Evolutionary conservation across 768 basidiomycete genomes (phyloP).

Genomic region (Fomitopsis pulvina): DNA sequence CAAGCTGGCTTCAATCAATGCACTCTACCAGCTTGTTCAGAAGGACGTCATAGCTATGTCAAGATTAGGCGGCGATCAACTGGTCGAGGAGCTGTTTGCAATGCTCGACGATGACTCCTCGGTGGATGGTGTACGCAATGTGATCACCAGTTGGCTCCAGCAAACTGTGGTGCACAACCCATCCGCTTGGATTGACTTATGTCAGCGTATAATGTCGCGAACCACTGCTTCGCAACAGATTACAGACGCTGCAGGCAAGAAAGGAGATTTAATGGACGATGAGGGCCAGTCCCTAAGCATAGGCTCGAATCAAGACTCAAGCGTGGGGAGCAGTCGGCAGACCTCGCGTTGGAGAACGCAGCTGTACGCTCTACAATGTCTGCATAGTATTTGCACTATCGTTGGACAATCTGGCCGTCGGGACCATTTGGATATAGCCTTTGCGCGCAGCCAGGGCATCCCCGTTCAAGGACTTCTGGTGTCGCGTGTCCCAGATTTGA

Average conservation of each 20-base stretch:
- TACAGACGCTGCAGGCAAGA: constrained; percentile 49
- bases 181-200: constrained; percentile 96
- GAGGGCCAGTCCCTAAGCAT: constrained; percentile 88
- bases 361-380: constrained; percentile 85
- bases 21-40: constrained; percentile 94
- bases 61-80: constrained; percentile 84
- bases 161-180: constrained; percentile 93
- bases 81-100: constrained; percentile 92
- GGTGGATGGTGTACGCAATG: constrained; percentile 88
- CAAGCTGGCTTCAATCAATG: constrained; percentile 93
- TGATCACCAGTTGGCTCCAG: constrained; percentile 90
- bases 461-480: constrained; percentile 62
- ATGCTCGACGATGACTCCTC: constrained; percentile 94
- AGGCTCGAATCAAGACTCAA: constrained; percentile 39
- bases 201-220: constrained; percentile 93
- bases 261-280: constrained; percentile 67
- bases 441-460: constrained; percentile 58
- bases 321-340: constrained; percentile 31
- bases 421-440: constrained; percentile 79
- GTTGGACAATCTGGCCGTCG: constrained; percentile 64
- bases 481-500: constrained; percentile 84
- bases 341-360: constrained; percentile 96
- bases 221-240: constrained; percentile 82
- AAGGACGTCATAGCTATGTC: constrained; percentile 90
- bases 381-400: constrained; percentile 82